phyloP scores from a whole-genome alignment of 768 basidiomycete species.

The Paxillus ammoniavirescens region DNA sequence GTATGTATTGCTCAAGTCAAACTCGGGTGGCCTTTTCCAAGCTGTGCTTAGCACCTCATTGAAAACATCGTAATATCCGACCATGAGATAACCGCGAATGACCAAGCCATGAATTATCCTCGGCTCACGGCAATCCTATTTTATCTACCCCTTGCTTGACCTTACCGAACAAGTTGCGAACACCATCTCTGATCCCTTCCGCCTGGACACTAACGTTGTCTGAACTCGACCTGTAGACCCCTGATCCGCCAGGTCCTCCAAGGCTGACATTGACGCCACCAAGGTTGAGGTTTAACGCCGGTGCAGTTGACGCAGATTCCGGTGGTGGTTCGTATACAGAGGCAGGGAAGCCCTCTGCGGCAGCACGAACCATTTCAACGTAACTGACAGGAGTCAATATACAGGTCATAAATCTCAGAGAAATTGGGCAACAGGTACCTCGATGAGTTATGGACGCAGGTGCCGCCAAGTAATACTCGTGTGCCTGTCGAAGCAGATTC shows the following conservation, averaged over 20 bases:
- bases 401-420: not conserved
- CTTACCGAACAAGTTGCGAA: conserved; percentile 83
- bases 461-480: conserved; percentile 87
- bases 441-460: conserved; percentile 91
- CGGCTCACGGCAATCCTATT: conserved; percentile 35
- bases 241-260: conserved; percentile 82
- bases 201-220: conserved; percentile 75
- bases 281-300: conserved; percentile 86
- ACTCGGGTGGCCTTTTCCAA: not conserved
- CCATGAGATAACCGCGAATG: not conserved
- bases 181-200: conserved; percentile 87
- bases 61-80: not conserved
- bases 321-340: conserved; percentile 75
- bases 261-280: conserved; percentile 91
- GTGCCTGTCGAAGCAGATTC: conserved; percentile 65
- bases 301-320: conserved; percentile 69
- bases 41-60: not conserved
- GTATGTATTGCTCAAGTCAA: too few relatives aligned
- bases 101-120: not conserved
- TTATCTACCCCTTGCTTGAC: conserved; percentile 83
- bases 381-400: conserved; percentile 50
- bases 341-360: conserved; percentile 58
- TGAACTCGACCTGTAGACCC: conserved; percentile 80
- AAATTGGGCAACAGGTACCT: conserved; percentile 49
- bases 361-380: conserved; percentile 82